Conservation (phyloP, 2,329 filamentous ascomycete species). For the Trematosphaeria pertusa region DNA sequence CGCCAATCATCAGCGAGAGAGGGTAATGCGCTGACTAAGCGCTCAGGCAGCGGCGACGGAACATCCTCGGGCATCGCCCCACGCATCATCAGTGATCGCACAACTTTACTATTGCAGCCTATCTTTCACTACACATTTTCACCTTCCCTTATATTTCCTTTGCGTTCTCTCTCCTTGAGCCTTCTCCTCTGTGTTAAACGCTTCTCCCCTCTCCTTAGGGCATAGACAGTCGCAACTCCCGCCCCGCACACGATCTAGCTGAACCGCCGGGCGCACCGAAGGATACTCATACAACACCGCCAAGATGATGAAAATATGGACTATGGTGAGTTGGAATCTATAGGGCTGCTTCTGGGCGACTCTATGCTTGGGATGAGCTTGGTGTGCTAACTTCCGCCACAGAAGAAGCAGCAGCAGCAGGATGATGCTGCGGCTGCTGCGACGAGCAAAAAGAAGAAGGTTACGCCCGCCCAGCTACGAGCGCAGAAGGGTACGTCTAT, state of each 20-base stretch:
- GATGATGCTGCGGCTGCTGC: conserved; percentile 84
- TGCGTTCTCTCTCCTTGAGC: conserved; percentile 20
- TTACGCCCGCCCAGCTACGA: conserved; percentile 92
- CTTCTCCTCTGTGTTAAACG: neutral
- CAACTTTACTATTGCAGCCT: conserved; percentile 15
- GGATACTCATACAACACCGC: conserved; percentile 29
- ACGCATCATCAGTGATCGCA: conserved; percentile 16
- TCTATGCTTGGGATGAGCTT: too few relatives aligned
- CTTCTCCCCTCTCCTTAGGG: conserved; percentile 11
- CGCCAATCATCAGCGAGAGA: too few relatives aligned
- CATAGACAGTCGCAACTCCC: conserved; percentile 12
- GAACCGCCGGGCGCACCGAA: conserved; percentile 8
- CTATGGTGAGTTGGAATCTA: conserved; percentile 72
- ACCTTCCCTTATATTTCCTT: conserved; percentile 14
- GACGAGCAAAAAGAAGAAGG: conserved; percentile 94
- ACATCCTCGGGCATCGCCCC: conserved; percentile 21
- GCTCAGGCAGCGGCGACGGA: conserved; percentile 9
- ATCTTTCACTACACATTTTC: conserved; percentile 12
- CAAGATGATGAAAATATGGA: conserved; percentile 99
- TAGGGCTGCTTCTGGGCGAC: too few relatives aligned
- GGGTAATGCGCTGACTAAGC: too few relatives aligned
- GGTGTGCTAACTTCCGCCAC: conserved; percentile 38
- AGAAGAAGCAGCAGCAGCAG: conserved; percentile 93
- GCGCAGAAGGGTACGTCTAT: conserved; percentile 82
- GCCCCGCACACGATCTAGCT: conserved; percentile 24